A percentile compares a stretch with the other conserved stretches of the same genome.
These are phyloP conservation scores for Platanthera guangdongensis DNA, from an alignment of 106 monocot genomes.

Conservation along the genomic window DNA sequence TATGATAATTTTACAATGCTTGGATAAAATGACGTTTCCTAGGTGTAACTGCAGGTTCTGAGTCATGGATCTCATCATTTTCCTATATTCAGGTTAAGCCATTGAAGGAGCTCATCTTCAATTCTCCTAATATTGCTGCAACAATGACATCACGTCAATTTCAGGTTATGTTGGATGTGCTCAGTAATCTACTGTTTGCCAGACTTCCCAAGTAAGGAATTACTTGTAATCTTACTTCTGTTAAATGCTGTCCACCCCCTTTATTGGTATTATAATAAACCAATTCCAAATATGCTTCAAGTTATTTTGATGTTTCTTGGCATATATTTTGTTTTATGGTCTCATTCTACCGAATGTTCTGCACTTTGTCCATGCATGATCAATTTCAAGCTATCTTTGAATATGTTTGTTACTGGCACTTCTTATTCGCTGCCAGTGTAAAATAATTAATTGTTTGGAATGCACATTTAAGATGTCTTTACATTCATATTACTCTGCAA, in stretches of 20 bases:
- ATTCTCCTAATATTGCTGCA: conserved; percentile 90
- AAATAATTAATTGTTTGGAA: not conserved
- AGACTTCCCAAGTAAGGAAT: conserved; percentile 70
- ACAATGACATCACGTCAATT: conserved; percentile 99
- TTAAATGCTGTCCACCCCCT: not conserved
- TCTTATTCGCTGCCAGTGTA: not conserved
- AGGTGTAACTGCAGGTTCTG: not conserved
- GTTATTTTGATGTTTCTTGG: not conserved
- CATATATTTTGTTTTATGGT: not conserved
- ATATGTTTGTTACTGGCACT: not conserved
- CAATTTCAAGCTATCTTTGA: not conserved
- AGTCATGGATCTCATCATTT: not conserved
- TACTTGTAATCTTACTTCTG: not conserved
- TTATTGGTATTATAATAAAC: not conserved
- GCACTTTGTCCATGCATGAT: not conserved
- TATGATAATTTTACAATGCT: conserved; percentile 12
- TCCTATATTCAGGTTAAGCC: conserved; percentile 71
- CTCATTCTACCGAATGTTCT: not conserved
- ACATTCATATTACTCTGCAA: not conserved
- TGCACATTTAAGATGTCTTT: not conserved
- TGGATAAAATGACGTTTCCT: not conserved
- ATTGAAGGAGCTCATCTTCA: conserved; percentile 86
- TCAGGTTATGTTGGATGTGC: conserved; percentile 94
- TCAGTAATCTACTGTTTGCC: conserved; percentile 95
- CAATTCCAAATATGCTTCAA: not conserved